phyloP scores from a whole-genome alignment of 2,329 filamentous ascomycete species.

The Eutypella sp. region DNA sequence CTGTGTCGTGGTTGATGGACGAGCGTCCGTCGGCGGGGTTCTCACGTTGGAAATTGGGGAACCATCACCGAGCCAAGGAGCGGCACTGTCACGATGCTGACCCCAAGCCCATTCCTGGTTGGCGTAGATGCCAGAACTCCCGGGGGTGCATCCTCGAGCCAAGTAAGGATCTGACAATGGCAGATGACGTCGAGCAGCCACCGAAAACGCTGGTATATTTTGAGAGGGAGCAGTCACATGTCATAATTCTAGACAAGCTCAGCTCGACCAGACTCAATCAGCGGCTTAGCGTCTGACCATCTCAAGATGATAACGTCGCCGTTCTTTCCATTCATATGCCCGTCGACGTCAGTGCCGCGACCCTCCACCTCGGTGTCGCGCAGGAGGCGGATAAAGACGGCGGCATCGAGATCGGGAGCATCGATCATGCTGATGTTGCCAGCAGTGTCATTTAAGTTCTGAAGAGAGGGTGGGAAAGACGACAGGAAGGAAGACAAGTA shows the following conservation, averaged over 20 bases:
- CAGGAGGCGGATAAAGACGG: slow-evolving; percentile 77
- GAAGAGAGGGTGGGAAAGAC: slow-evolving; percentile 72
- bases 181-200: too few species aligned
- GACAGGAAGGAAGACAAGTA: slow-evolving; percentile 81
- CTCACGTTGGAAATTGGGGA: too few species aligned
- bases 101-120: too few species aligned
- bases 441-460: slow-evolving; percentile 83
- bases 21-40: too few species aligned
- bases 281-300: slow-evolving; percentile 66
- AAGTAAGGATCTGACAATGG: too few species aligned
- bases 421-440: slow-evolving; percentile 93
- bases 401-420: slow-evolving; percentile 72
- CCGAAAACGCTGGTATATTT: too few species aligned
- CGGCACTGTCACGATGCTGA: too few species aligned
- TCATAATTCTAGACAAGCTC: slow-evolving; percentile 48
- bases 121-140: too few species aligned
- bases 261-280: slow-evolving; percentile 51
- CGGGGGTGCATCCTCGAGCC: too few species aligned
- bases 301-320: slow-evolving; percentile 65
- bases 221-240: not conserved
- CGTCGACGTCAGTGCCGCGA: slow-evolving; percentile 60
- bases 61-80: too few species aligned
- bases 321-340: slow-evolving; percentile 51
- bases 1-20: too few species aligned
- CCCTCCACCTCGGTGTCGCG: slow-evolving; percentile 54